Evolutionary conservation across 352 stramenopile genomes (phyloP), one percentile per base, ranked within the genome.

Genomic region (Globisporangium viniferum): DNA sequence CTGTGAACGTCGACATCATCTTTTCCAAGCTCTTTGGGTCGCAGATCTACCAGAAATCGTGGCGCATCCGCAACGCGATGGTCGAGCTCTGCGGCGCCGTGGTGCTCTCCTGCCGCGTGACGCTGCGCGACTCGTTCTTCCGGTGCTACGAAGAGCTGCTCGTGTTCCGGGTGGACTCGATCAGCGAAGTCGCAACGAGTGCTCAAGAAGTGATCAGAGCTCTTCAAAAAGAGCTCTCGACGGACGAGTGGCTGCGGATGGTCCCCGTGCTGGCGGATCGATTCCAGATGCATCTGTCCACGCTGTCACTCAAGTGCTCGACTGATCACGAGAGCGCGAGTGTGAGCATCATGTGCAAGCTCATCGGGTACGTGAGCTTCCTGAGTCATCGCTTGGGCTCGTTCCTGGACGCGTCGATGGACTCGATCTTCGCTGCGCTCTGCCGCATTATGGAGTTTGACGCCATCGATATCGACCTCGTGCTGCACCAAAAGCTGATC

Each of bases 91-190:
- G 86, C 59, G 66, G 65, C 48, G 75, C 71, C 12, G 74, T 95
- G 15, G 75, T 93, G 64, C 48, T 86, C 1, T 59, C 77, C 18
- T 92, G 86, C 31, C 84, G 80, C 9, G 55, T 22, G 53, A 76
- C 73, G 0, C 81, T 96, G 14, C 64, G 67, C 3, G 60, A 74
- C 3, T 89, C 77, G 6, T 94, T 94, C 39, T 87, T 96, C 66
- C 79, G 76, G 14, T 91, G 80, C 53, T 93, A 86, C 33, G 89
- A 96, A 64, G 84, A 93, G 60, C 77, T 95, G 35, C 73, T 96
- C 56, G 81, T 92, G 24, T 69, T 93, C 39, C 73, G 74, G 33
- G 76, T 77, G 10, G 84, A 96, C 39, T 49, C 68, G 6, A 92
- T 92, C 36, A 56, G 66, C 2, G 56, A 78, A 14, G 74, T 79